A percentile compares a stretch with the other conserved stretches of the same genome.
Evolutionary conservation across 2,329 filamentous ascomycete genomes (phyloP).

Genomic region (Arthrinium phaeospermum): DNA sequence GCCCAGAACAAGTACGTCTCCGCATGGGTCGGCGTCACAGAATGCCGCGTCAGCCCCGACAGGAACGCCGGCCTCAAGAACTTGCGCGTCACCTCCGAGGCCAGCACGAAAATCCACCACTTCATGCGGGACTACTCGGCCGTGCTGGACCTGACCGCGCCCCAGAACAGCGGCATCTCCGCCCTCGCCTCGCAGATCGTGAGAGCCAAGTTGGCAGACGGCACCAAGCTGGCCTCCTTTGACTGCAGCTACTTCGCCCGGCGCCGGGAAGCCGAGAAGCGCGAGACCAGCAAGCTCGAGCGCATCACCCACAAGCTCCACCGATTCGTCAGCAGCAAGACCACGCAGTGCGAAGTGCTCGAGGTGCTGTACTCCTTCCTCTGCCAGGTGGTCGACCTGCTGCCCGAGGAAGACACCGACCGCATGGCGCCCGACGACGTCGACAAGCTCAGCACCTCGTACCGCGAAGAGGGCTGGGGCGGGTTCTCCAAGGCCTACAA

Average conservation of each 20-base stretch:
- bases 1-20: neutral
- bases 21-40: neutral
- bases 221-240: neutral
- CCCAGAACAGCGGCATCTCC: neutral
- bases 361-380: neutral
- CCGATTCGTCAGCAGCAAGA: neutral
- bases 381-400: neutral
- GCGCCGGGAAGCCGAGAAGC: neutral
- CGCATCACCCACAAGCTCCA: neutral
- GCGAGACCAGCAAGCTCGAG: neutral
- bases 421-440: neutral
- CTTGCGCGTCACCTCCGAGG: neutral
- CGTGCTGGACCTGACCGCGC: neutral
- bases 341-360: neutral
- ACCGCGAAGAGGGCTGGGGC: neutral
- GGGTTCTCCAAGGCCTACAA: neutral
- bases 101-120: neutral
- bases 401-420: neutral
- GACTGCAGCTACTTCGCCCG: neutral
- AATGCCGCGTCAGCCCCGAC: neutral
- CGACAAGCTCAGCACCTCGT: neutral
- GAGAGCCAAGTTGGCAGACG: neutral
- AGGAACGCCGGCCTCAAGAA: neutral
- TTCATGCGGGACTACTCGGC: neutral
- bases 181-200: neutral